These are phyloP conservation scores for Syzygium oleosum DNA, from an alignment of 345 rosid species.

Conservation along the genomic window DNA sequence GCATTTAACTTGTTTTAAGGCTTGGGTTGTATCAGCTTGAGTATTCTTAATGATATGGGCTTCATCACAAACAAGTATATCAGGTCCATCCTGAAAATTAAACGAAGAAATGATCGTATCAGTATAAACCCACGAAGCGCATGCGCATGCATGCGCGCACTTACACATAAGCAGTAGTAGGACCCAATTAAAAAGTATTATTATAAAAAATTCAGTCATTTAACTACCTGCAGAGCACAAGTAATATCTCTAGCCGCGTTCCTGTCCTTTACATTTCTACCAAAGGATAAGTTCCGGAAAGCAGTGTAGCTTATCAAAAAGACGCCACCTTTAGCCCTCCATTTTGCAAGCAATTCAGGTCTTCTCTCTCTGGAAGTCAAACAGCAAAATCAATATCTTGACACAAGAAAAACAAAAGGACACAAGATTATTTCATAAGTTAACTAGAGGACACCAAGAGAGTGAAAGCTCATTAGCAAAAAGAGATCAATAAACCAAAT, in stretches of 20 bases:
- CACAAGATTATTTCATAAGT: not conserved
- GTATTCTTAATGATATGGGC: slow-evolving; percentile 98
- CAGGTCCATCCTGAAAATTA: slow-evolving; percentile 81
- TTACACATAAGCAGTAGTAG: not conserved
- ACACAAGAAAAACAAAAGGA: not conserved
- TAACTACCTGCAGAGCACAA: slow-evolving; percentile 70
- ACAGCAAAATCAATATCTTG: slow-evolving; percentile 5
- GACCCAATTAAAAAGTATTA: not conserved
- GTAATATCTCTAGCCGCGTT: slow-evolving; percentile 60
- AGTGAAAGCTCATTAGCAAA: not conserved
- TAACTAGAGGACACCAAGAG: not conserved
- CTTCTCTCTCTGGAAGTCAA: slow-evolving; percentile 64
- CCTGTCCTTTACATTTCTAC: slow-evolving; percentile 75
- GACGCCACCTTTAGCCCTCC: slow-evolving; percentile 92
- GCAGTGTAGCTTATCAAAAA: slow-evolving; percentile 87
- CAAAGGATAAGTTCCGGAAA: slow-evolving; percentile 86
- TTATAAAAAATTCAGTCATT: not conserved
- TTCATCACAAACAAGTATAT: slow-evolving; percentile 98
- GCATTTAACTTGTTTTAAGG: slow-evolving; percentile 91
- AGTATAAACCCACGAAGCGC: not conserved
- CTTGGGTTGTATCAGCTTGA: slow-evolving; percentile 95
- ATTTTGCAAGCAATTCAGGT: slow-evolving; percentile 65
- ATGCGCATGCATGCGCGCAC: not conserved
- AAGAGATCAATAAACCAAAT: not conserved
- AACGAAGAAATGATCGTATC: not conserved